phyloP scores from a whole-genome alignment of 306 rosid genomes.

The Hylodesmum podocarpum region DNA sequence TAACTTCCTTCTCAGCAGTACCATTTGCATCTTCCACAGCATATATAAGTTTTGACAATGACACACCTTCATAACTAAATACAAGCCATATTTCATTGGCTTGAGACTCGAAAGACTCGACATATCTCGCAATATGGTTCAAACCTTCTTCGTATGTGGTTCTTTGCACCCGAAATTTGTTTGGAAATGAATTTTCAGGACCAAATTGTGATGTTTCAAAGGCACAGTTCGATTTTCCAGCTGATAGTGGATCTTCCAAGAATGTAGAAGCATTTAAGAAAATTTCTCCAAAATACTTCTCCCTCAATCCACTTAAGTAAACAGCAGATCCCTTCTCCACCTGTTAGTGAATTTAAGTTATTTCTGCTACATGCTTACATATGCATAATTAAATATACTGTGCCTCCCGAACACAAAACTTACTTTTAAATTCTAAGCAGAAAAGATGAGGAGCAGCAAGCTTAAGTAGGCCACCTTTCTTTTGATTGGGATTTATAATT shows the following conservation, averaged over 20 bases:
- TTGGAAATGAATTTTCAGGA: slow-evolving; percentile 41
- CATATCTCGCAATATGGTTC: slow-evolving; percentile 90
- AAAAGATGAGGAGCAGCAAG: slow-evolving; percentile 9
- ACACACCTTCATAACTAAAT: slow-evolving; percentile 74
- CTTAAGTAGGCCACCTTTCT: background rate
- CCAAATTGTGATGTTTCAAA: slow-evolving; percentile 48
- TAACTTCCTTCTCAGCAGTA: slow-evolving; percentile 45
- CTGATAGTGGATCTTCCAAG: slow-evolving; percentile 55
- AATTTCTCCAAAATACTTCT: slow-evolving; percentile 88
- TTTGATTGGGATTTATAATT: background rate
- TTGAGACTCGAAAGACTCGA: slow-evolving; percentile 88
- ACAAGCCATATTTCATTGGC: slow-evolving; percentile 97
- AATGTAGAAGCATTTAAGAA: slow-evolving; percentile 74
- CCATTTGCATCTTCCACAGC: slow-evolving; percentile 55
- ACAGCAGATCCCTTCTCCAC: slow-evolving; percentile 92
- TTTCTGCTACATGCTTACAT: slow-evolving; percentile 19
- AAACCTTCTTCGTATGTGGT: slow-evolving; percentile 76
- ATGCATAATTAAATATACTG: slow-evolving; percentile 13
- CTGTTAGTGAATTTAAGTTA: slow-evolving; percentile 49
- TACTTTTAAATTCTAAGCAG: slow-evolving; percentile 22
- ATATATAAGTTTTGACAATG: slow-evolving; percentile 85
- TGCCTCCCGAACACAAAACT: slow-evolving; percentile 11
- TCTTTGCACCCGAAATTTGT: slow-evolving; percentile 33
- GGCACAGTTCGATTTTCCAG: slow-evolving; percentile 48
- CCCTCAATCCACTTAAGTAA: slow-evolving; percentile 90